A percentile compares a stretch with the other conserved stretches of the same genome.
Conservation (phyloP, 306 rosid species). For the Quercus alba region DNA sequence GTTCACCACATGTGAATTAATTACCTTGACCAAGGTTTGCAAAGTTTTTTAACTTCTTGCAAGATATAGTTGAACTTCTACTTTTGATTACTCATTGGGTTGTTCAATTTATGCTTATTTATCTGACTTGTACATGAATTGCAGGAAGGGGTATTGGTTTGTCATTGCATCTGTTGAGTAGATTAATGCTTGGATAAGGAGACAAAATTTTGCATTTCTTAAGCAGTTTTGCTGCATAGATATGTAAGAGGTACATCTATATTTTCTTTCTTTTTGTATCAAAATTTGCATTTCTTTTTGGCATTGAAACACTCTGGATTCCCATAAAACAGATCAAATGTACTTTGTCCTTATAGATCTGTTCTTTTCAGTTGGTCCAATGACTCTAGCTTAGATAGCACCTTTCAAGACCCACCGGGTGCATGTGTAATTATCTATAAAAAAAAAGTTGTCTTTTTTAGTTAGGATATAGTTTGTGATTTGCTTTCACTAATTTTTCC, state of each 20-base stretch:
- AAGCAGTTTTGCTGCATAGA: neutral
- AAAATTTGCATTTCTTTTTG: neutral
- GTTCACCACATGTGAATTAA: constrained; percentile 3
- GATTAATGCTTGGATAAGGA: constrained; percentile 9
- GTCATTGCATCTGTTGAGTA: neutral
- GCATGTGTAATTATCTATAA: no score
- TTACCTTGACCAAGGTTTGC: constrained; percentile 10
- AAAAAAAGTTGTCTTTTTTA: neutral
- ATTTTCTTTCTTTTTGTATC: neutral
- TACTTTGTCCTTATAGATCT: neutral
- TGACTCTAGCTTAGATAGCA: no score
- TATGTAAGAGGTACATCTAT: constrained; percentile 14
- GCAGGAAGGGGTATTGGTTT: neutral
- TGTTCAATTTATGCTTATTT: neutral
- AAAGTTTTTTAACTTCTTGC: neutral
- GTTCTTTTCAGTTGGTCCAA: neutral
- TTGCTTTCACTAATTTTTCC: neutral
- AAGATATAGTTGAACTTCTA: neutral
- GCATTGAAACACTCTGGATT: neutral
- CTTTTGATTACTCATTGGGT: neutral
- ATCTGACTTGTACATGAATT: neutral
- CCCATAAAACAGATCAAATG: neutral
- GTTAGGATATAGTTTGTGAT: neutral
- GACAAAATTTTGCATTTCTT: neutral
- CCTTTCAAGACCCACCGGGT: no score